Evolutionary conservation across 2,329 filamentous ascomycete species (phyloP).

Genomic region (Aspergillus latus): DNA sequence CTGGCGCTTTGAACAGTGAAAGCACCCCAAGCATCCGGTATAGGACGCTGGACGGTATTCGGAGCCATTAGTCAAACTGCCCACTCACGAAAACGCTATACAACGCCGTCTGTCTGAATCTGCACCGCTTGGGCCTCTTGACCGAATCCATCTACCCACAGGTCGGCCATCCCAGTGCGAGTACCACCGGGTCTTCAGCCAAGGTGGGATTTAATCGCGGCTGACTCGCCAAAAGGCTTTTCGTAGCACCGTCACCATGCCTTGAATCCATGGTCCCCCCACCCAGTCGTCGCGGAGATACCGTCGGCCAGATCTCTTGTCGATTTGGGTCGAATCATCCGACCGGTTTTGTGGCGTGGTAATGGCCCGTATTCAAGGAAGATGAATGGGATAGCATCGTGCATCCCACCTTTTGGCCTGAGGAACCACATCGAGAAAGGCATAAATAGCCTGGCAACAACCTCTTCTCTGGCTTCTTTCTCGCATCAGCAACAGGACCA

Average conservation of each 20-base stretch:
- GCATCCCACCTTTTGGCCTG: constrained; percentile 11
- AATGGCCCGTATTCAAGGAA: neutral
- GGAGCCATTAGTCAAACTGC: constrained; percentile 1
- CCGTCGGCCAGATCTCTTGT: neutral
- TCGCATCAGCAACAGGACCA: neutral
- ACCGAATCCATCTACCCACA: neutral
- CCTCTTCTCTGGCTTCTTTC: neutral
- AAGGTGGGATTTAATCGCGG: constrained; percentile 1
- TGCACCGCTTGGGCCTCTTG: constrained; percentile 6
- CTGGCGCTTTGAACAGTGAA: neutral
- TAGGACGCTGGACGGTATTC: too few species aligned
- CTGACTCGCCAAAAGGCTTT: constrained; percentile 4
- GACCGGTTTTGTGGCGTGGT: neutral
- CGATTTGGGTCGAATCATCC: neutral
- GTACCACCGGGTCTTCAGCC: neutral
- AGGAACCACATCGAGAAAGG: constrained; percentile 2
- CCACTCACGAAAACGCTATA: neutral
- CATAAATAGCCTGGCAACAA: constrained; percentile 3
- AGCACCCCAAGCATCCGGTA: too few species aligned
- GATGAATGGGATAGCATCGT: neutral
- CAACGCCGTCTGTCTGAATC: neutral
- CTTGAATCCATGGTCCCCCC: constrained; percentile 1
- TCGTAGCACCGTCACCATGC: neutral
- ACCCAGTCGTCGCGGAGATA: neutral
- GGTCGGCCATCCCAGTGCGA: neutral